phyloP scores from a whole-genome alignment of 805 yeast species.

The Yarrowia phangngaensis region DNA sequence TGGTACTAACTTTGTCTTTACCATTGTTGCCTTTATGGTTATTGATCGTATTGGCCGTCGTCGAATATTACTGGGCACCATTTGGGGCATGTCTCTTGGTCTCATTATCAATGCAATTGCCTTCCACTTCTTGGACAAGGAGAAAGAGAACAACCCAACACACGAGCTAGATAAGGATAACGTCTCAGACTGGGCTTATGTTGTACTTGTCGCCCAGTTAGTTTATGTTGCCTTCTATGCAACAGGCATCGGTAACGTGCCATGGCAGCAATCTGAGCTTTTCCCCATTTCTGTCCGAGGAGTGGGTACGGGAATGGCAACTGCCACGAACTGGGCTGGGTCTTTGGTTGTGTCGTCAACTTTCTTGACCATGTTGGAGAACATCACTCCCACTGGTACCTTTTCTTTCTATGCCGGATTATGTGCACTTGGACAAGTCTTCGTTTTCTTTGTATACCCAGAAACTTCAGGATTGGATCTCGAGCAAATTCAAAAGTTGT shows the following conservation, averaged over 20 bases:
- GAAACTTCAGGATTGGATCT: slow-evolving; percentile 86
- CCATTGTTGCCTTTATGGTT: slow-evolving; percentile 76
- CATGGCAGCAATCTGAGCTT: slow-evolving; percentile 96
- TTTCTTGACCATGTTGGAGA: slow-evolving; percentile 88
- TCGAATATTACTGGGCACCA: slow-evolving; percentile 66
- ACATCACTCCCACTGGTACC: slow-evolving; percentile 92
- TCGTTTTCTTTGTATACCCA: slow-evolving; percentile 82
- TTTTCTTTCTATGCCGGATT: slow-evolving; percentile 86
- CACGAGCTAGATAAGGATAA: slow-evolving; percentile 44
- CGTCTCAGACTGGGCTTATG: slow-evolving; percentile 80
- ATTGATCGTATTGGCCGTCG: slow-evolving; percentile 90
- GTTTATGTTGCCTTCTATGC: slow-evolving; percentile 86
- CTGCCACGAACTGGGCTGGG: slow-evolving; percentile 95
- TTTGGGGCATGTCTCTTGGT: slow-evolving; percentile 80
- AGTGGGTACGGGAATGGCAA: slow-evolving; percentile 83
- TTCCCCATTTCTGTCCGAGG: slow-evolving; percentile 94
- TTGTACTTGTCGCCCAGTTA: slow-evolving; percentile 81
- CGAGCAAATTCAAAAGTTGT: slow-evolving; percentile 82
- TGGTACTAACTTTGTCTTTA: slow-evolving; percentile 89
- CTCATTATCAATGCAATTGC: slow-evolving; percentile 81
- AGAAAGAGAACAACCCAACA: slow-evolving; percentile 39
- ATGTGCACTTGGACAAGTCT: slow-evolving; percentile 63
- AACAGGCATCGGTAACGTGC: slow-evolving; percentile 92
- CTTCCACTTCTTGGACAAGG: slow-evolving; percentile 75
- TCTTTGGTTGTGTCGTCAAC: slow-evolving; percentile 86